Percentiles rank a stretch among this genome's conserved stretches.
These are phyloP conservation scores for Letharia lupina DNA, from an alignment of 495 filamentous ascomycete genomes.

Conservation along the genomic window DNA sequence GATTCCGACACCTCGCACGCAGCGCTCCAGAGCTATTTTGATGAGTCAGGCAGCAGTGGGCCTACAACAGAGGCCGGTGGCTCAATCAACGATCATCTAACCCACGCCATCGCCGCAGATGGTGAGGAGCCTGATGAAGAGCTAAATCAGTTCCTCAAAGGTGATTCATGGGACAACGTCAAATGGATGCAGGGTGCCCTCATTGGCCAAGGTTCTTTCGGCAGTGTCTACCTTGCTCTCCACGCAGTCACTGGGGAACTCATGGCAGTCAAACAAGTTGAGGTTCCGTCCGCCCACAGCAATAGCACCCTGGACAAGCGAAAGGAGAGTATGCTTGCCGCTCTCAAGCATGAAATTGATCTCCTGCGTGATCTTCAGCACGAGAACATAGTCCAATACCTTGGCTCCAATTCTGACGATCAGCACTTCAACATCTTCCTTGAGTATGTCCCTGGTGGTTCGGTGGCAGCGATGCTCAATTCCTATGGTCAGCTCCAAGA, in stretches of 20 bases:
- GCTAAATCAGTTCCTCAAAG: slow-evolving; percentile 73
- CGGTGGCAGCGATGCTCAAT: slow-evolving; percentile 95
- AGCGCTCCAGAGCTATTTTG: slow-evolving; percentile 68
- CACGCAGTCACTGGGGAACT: slow-evolving; percentile 95
- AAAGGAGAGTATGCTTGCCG: slow-evolving; percentile 96
- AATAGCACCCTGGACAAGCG: slow-evolving; percentile 75
- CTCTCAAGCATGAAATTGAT: slow-evolving; percentile 91
- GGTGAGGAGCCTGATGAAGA: slow-evolving; percentile 79
- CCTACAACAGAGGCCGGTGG: slow-evolving; percentile 52
- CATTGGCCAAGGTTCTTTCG: slow-evolving; percentile 95
- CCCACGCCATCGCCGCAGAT: slow-evolving; percentile 57
- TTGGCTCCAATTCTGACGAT: slow-evolving; percentile 85
- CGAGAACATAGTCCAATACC: slow-evolving; percentile 95
- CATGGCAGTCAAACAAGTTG: slow-evolving; percentile 97
- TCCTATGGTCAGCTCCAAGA: slow-evolving; percentile 94
- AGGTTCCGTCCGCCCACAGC: slow-evolving; percentile 66
- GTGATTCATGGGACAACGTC: slow-evolving; percentile 87
- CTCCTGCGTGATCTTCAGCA: slow-evolving; percentile 91
- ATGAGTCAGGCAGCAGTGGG: slow-evolving; percentile 67
- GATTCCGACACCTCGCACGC: slow-evolving; percentile 58
- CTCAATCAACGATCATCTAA: slow-evolving; percentile 61
- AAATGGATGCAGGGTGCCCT: slow-evolving; percentile 99
- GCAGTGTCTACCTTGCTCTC: slow-evolving; percentile 91
- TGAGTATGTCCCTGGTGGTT: slow-evolving; percentile 96
- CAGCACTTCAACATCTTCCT: slow-evolving; percentile 98